These are phyloP conservation scores for Chrysanthemum lavandulifolium DNA, from an alignment of 129 eudicot genomes.

Conservation along the genomic window DNA sequence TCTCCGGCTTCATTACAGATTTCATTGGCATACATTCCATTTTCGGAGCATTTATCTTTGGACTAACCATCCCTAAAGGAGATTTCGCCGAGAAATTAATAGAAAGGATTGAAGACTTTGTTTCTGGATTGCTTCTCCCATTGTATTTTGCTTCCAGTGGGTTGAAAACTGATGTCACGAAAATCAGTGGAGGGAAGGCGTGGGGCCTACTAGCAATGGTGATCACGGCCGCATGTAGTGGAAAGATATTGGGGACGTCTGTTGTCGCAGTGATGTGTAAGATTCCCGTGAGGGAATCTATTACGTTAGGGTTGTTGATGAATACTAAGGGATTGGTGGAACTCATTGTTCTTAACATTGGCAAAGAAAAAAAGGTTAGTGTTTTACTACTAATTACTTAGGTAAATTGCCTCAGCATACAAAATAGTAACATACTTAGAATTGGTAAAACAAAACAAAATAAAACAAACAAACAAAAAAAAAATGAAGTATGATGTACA, in stretches of 20 bases:
- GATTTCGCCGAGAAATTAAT: slow-evolving; percentile 58
- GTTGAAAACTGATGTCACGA: slow-evolving; percentile 63
- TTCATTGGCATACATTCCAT: slow-evolving; percentile 81
- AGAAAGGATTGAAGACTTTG: slow-evolving; percentile 77
- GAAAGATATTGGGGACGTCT: slow-evolving; percentile 76
- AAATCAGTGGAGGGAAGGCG: slow-evolving; percentile 51
- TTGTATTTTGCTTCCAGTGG: slow-evolving; percentile 93
- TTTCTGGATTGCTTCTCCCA: slow-evolving; percentile 76
- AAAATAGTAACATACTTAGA: background rate
- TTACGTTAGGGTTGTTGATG: slow-evolving; percentile 76
- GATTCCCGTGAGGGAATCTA: slow-evolving; percentile 64
- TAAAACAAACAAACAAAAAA: background rate
- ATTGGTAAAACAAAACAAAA: background rate
- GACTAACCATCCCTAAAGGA: slow-evolving; percentile 75
- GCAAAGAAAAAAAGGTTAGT: slow-evolving; percentile 85
- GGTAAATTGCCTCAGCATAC: no score
- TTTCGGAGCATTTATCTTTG: slow-evolving; percentile 89
- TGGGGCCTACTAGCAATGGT: slow-evolving; percentile 83
- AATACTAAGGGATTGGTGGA: slow-evolving; percentile 93
- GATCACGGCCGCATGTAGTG: slow-evolving; percentile 67
- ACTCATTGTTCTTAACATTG: slow-evolving; percentile 85
- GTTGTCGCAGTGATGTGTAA: slow-evolving; percentile 55
- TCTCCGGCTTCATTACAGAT: slow-evolving; percentile 78
- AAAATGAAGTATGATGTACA: background rate
- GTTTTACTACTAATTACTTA: background rate